phyloP scores from a whole-genome alignment of 2,329 filamentous ascomycete species.

The Chaetomiaceae sp. region DNA sequence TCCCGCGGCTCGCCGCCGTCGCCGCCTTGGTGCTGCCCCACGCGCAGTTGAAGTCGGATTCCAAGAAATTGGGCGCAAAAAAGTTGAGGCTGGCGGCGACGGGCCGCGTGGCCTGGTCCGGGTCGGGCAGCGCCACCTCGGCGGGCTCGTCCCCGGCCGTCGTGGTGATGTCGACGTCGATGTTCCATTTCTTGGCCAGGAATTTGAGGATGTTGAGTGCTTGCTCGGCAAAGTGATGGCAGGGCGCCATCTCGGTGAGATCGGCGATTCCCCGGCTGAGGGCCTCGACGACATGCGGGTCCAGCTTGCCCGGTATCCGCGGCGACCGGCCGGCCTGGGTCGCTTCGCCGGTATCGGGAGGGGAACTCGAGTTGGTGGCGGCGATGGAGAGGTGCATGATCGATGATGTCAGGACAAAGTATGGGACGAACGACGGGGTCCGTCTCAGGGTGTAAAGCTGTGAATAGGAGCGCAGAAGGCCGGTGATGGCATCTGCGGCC shows the following conservation, averaged over 20 bases:
- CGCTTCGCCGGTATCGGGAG: background rate
- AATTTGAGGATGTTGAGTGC: conserved; percentile 56
- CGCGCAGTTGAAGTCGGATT: conserved; percentile 44
- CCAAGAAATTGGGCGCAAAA: conserved; percentile 47
- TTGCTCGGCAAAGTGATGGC: conserved; percentile 57
- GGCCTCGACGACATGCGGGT: conserved; percentile 39
- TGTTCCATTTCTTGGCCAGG: conserved; percentile 54
- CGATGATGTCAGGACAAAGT: conserved; percentile 57
- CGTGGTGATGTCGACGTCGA: conserved; percentile 43
- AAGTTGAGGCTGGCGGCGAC: conserved; percentile 52
- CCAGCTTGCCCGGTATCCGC: conserved; percentile 29
- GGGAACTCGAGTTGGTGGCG: conserved; percentile 31
- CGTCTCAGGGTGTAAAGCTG: conserved; percentile 54
- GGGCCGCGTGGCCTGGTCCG: conserved; percentile 31
- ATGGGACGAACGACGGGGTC: conserved; percentile 57
- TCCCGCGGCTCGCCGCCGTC: too few species aligned
- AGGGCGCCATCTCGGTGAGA: conserved; percentile 56
- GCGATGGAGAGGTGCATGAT: conserved; percentile 57
- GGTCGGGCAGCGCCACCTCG: background rate
- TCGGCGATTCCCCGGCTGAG: conserved; percentile 53
- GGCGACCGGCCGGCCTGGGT: background rate
- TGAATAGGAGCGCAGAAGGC: conserved; percentile 51
- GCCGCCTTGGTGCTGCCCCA: conserved; percentile 36
- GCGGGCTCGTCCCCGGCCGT: conserved; percentile 9
- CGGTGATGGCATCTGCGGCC: conserved; percentile 55